Evolutionary conservation across 768 basidiomycete species (phyloP).

Genomic region (Podaxis rugospora): DNA sequence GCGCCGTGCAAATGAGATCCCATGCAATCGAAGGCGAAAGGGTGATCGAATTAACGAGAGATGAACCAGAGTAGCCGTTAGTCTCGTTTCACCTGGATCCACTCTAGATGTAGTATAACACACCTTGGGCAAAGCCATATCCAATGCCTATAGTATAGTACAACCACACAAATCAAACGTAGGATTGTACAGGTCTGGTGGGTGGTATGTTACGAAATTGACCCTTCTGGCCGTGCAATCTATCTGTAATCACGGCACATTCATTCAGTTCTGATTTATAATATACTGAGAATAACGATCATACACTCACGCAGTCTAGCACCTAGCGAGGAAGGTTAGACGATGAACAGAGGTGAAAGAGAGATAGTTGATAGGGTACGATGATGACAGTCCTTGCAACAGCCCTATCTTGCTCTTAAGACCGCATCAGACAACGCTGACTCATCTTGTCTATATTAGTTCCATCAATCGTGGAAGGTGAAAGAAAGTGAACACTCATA

Average conservation of each 20-base stretch:
- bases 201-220: neutral
- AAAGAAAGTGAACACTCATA: neutral
- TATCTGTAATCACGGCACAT: neutral
- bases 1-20: neutral
- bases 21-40: neutral
- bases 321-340: neutral
- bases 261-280: neutral
- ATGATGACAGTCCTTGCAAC: neutral
- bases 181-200: neutral
- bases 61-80: conserved; percentile 1
- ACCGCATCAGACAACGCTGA: conserved; percentile 9
- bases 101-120: neutral
- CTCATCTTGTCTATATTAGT: conserved; percentile 10
- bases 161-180: neutral
- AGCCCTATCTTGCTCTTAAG: neutral
- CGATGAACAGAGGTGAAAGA: neutral
- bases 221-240: neutral
- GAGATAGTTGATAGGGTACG: neutral
- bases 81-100: neutral
- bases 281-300: neutral
- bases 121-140: conserved; percentile 11
- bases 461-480: neutral
- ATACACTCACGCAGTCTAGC: neutral
- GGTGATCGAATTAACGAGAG: neutral
- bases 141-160: neutral